phyloP scores from a whole-genome alignment of 768 basidiomycete genomes.

The Inosperma sp. region DNA sequence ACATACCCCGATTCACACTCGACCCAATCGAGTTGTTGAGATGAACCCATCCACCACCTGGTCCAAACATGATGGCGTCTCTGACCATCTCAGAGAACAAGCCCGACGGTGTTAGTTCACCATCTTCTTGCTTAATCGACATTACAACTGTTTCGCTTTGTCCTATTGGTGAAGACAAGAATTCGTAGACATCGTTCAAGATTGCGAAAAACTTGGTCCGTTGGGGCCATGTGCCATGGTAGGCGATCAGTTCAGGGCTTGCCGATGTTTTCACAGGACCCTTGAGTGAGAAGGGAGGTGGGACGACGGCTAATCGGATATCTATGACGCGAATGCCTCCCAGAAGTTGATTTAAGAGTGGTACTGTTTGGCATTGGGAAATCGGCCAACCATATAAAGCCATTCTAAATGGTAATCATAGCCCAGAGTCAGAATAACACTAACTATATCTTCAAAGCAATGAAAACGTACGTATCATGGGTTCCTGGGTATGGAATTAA shows the following conservation, averaged over 20 bases:
- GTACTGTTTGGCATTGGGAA: conserved; percentile 81
- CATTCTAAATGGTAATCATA: conserved; percentile 45
- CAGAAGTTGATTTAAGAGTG: conserved; percentile 63
- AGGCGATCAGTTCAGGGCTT: conserved; percentile 55
- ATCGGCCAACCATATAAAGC: conserved; percentile 84
- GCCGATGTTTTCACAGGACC: conserved; percentile 4
- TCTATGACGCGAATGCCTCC: conserved; percentile 81
- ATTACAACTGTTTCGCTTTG: conserved; percentile 73
- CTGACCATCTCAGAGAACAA: conserved; percentile 64
- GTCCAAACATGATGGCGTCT: conserved; percentile 55
- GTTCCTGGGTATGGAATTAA: conserved; percentile 49
- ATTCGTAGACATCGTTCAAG: conserved; percentile 54
- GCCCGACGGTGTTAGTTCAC: conserved; percentile 33
- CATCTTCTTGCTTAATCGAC: conserved; percentile 88
- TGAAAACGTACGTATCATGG: conserved; percentile 54
- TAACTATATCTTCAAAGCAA: no score
- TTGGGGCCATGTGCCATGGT: conserved; percentile 76
- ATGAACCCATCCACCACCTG: conserved; percentile 38
- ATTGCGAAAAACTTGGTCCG: conserved; percentile 63
- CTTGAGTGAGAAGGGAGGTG: conserved; percentile 11
- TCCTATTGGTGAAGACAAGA: conserved; percentile 55
- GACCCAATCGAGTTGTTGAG: conserved; percentile 7
- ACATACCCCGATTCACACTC: conserved; percentile 42
- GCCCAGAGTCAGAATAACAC: conserved; percentile 1
- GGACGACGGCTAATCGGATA: conserved; percentile 67